Base-by-base conservation (phyloP, 257 asterid species). In the Leptodermis oblonga region DNA sequence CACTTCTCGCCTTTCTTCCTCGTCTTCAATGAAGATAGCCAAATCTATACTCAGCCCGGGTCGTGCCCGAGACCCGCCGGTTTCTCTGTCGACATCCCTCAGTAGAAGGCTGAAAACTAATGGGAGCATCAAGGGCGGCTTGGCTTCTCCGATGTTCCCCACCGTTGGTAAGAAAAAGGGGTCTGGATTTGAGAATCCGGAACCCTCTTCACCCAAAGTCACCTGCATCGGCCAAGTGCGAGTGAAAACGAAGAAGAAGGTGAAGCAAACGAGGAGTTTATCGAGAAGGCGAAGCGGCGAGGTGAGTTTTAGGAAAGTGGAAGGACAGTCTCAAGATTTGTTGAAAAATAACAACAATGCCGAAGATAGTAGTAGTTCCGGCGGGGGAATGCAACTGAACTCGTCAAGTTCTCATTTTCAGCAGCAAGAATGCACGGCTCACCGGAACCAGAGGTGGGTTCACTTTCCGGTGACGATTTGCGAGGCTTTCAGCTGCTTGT, bases 191-290 rank as follows among this genome's bases (percentile, higher is more conserved):
- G 99, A 94, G 11, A 91, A 88, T 76, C 96, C 95, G 0, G 99
- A 91, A 66, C 99, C 97, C 0, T 85, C 99, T 76, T 94, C 99
- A 0, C 99, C 99, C 0, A 94, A 94, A 60, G 99, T 94, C 11
- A 94, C 99, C 18, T 94, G 97, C 80, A 94, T 94, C 43, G 99
- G 99, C 3, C 97, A 91, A 26, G 97, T 94, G 1, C 79, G 99
- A 13, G 99, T 94, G 26, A 94, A 94, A 79, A 83, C 92, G 18
- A 93, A 88, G 92, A 90, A 86, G 41, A 90, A 87, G 65, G 88
- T 71, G 28, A 83, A 82, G 74, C 95, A 86, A 26, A 79, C 76
- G 5, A 73, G 97, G 45, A 87, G 88, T 63, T 81, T 90, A 37
- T 93, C 99, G 4, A 75, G 74, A 6, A 63, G 92, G 73, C 78